Evolutionary conservation across 768 basidiomycete genomes (phyloP), one percentile per base, ranked within the genome.

Genomic region (Serendipita sp.): DNA sequence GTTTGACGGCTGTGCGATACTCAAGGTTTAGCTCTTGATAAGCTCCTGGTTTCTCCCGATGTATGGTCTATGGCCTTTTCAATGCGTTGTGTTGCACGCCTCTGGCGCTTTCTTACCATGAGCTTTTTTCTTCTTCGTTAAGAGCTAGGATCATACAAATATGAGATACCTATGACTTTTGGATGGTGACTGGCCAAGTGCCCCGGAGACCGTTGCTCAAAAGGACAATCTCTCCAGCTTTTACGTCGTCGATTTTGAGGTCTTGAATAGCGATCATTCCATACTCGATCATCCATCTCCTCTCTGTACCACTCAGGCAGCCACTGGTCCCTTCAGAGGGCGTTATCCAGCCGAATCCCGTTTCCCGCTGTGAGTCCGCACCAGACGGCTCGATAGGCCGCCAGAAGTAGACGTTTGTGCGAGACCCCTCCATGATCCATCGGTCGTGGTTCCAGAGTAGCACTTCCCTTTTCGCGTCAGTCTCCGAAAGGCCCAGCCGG

Each of bases 361-460:
- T 18, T 46, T 46, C 45, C 13, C 45, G 45, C 11, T 46, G 13
- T 46, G 1, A 13, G 11, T 13, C 45, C 13, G 18, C 45, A 13
- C 13, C 18, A 46, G 45, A 46, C 18, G 45, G 45, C 45, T 46
- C 45, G 2, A 46, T 11, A 54, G 53, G 15, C 11, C 85, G 82
- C 68, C 78, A 80, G 66, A 90, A 80, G 1, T 88, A 86, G 63
- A 90, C 73, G 68, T 90, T 92, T 72, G 79, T 84, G 53, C 87
- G 82, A 35, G 85, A 82, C 0, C 86, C 77, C 70, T 92, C 89
- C 51, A 79, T 86, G 64, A 88, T 71, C 16, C 75, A 70, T 1
- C 74, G 74, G 1, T 75, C 70, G 0, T 76, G 45, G 68, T 85
- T 85, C 75, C 81, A 83, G 63, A 92, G 71, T 32, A 92, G 72